A percentile compares a stretch with the other conserved stretches of the same genome.
Evolutionary conservation across 2,329 filamentous ascomycete genomes (phyloP).

Genomic region (Chaetothyriales sp.): DNA sequence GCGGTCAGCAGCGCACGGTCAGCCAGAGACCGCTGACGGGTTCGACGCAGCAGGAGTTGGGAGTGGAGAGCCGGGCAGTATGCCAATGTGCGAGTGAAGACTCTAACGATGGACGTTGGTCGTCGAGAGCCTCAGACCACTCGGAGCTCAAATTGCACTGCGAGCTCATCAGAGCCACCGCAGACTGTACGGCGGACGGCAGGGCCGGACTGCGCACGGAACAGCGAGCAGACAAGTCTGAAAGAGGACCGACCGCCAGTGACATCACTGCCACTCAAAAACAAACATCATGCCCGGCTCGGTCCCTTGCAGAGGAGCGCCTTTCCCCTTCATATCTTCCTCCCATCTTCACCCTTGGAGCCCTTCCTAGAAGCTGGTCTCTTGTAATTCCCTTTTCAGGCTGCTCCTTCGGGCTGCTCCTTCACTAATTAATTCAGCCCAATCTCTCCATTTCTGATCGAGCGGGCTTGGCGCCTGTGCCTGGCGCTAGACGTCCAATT

Average conservation of each 20-base stretch:
- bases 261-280: neutral
- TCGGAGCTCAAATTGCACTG: neutral
- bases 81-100: neutral
- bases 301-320: too few species aligned
- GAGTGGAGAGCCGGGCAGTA: slow-evolving; percentile 11
- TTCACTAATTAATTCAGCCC: neutral
- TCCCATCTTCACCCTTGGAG: neutral
- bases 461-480: neutral
- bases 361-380: neutral
- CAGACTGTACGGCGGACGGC: neutral
- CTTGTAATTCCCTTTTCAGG: neutral
- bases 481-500: neutral
- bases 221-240: neutral
- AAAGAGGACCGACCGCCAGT: neutral
- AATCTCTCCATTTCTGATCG: neutral
- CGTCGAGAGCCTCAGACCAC: neutral
- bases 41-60: slow-evolving; percentile 9
- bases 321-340: neutral
- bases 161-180: neutral
- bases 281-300: neutral
- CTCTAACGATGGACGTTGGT: neutral
- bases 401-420: neutral
- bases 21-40: slow-evolving; percentile 12
- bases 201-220: neutral
- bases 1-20: slow-evolving; percentile 3